Conservation (phyloP, 106 monocot species). For the Ottelia alismoides region DNA sequence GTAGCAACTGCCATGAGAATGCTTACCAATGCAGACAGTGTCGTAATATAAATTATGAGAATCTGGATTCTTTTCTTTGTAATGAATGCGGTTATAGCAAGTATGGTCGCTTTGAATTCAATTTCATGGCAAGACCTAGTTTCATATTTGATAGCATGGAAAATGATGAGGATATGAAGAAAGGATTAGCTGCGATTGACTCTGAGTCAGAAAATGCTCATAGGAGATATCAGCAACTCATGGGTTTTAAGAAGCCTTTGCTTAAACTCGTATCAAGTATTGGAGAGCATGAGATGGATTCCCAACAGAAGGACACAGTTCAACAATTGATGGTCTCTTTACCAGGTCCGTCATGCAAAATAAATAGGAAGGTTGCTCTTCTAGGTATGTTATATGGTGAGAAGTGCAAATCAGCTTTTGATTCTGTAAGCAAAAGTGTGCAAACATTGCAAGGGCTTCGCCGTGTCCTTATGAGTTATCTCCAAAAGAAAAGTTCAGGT, state of each 20-base stretch:
- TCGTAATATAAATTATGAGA: constrained; percentile 98
- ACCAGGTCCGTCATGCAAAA: constrained; percentile 93
- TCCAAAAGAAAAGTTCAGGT: constrained; percentile 73
- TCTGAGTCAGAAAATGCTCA: constrained; percentile 98
- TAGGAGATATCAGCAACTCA: constrained; percentile 92
- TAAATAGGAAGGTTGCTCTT: constrained; percentile 91
- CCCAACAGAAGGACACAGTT: constrained; percentile 92
- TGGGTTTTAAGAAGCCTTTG: constrained; percentile 95
- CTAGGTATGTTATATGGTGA: constrained; percentile 94
- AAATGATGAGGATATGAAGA: constrained; percentile 99
- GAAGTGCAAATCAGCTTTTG: constrained; percentile 98
- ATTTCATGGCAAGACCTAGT: constrained; percentile 97
- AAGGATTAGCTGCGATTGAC: constrained; percentile 88
- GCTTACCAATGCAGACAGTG: constrained; percentile 98
- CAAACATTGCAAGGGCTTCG: constrained; percentile 95
- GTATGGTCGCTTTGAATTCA: constrained; percentile 98
- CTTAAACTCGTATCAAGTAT: constrained; percentile 95
- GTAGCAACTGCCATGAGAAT: constrained; percentile 98
- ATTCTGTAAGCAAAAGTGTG: constrained; percentile 98
- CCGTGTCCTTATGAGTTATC: constrained; percentile 70
- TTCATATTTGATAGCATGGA: constrained; percentile 94
- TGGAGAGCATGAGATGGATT: constrained; percentile 92
- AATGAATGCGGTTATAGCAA: constrained; percentile 99
- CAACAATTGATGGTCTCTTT: constrained; percentile 98
- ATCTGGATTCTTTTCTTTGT: constrained; percentile 96